Base-by-base conservation (phyloP, 345 rosid genomes). In the Anastatica hierochuntica region DNA sequence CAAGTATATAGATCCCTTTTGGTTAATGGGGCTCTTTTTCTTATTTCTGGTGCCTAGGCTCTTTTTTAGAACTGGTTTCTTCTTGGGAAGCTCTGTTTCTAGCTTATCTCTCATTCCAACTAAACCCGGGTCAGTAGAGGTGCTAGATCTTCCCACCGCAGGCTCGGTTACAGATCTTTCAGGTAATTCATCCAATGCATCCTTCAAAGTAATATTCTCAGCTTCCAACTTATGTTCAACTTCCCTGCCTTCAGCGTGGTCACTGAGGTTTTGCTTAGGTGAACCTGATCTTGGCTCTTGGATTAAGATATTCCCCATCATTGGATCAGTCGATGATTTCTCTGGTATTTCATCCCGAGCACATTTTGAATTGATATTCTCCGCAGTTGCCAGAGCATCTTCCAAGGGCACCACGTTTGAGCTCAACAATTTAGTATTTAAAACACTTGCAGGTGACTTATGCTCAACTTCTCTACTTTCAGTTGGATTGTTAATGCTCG, bases 1-100 rank as follows among this genome's bases (percentile, higher is more conserved):
- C 11, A 62, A 57, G 80, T 59, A 80, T 53, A 85, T 71, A 14
- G 92, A 73, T 46, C 90, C 79, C 72, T 81, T 85, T 56, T 52
- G 55, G 53, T 68, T 77, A 27, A 69, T 68, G 56, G 66, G 23
- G 24, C 49, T 65, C 46, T 42, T 65, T 40, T 69, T 24, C 61
- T 79, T 82, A 51, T 75, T 61, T 71, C 79, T 68, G 20, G 81
- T 63, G 58, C 88, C 85, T 63, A 79, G 67, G 16, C 75, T 78
- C 76, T 74, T 88, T 67, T 64, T 79, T 47, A 68, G 45, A 63
- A 66, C 51, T 50, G 30, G 46, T 73, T 76, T 82, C 74, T 71
- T 82, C 72, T 54, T 67, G 30, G 24, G 33, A 21, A 60, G 76
- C 58, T 47, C 78, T 53, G 56, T 40, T 29, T 43, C 61, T 45